phyloP scores from a whole-genome alignment of 257 asterid genomes.

The Cynanchum wilfordii region DNA sequence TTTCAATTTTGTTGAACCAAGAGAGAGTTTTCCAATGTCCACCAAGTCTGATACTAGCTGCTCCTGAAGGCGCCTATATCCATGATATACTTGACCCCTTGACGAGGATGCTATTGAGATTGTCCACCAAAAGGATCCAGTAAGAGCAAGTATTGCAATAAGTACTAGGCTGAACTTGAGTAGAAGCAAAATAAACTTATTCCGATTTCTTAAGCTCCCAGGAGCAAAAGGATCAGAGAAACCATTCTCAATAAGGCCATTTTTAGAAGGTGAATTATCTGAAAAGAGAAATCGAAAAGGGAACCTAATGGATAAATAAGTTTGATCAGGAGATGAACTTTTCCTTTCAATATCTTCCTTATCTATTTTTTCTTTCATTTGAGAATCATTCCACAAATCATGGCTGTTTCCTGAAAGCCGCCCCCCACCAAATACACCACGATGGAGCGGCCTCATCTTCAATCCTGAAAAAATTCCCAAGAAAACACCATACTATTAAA shows the following conservation, averaged over 20 bases:
- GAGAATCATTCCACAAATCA: constrained; percentile 72
- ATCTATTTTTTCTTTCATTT: constrained; percentile 71
- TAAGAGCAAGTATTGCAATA: constrained; percentile 74
- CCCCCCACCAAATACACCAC: constrained; percentile 70
- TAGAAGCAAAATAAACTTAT: constrained; percentile 44
- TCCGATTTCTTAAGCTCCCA: constrained; percentile 53
- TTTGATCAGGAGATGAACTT: constrained; percentile 34
- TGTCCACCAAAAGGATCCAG: constrained; percentile 95
- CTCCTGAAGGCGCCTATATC: constrained; percentile 82
- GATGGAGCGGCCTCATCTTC: constrained; percentile 88
- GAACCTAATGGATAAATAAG: constrained; percentile 39
- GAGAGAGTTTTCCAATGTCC: constrained; percentile 86
- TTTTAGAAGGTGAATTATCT: constrained; percentile 54
- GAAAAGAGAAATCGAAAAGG: constrained; percentile 54
- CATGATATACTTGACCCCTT: constrained; percentile 67
- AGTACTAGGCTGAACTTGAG: constrained; percentile 68
- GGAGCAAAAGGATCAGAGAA: constrained; percentile 68
- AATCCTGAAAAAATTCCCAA: constrained; percentile 43
- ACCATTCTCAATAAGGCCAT: constrained; percentile 53
- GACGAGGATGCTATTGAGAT: constrained; percentile 65
- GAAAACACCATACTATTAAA: constrained; percentile 5
- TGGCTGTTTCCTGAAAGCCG: constrained; percentile 45
- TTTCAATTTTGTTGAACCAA: constrained; percentile 52
- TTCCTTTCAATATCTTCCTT: constrained; percentile 65
- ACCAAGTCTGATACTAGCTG: constrained; percentile 74